Conservation (phyloP, 2,329 filamentous ascomycete genomes). For the Diaporthe helianthi region DNA sequence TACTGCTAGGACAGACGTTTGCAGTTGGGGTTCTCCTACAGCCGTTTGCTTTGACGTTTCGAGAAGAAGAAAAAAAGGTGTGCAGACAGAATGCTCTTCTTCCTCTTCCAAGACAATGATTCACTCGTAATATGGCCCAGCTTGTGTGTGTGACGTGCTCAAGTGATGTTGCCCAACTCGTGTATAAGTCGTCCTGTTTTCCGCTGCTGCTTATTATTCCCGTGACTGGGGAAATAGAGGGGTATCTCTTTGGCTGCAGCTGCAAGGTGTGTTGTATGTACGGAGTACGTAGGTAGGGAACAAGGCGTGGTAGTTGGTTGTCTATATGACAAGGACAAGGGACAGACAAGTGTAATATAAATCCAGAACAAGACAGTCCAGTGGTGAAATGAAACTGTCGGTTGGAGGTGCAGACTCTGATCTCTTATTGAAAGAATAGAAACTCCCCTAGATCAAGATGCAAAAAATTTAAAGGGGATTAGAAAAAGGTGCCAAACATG, state of each 20-base stretch:
- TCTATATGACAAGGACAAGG: not conserved
- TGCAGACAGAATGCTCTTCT: not conserved
- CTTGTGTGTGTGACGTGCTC: not conserved
- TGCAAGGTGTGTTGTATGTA: not conserved
- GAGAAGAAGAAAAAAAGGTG: not conserved
- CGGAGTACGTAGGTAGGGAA: not conserved
- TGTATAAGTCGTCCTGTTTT: slow-evolving; percentile 26
- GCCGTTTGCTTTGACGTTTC: slow-evolving; percentile 20
- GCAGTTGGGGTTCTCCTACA: not conserved
- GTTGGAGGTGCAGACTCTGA: not conserved
- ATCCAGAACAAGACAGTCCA: not conserved
- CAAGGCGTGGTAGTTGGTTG: not conserved
- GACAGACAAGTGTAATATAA: not conserved
- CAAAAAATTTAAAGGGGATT: slow-evolving; percentile 23
- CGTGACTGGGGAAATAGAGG: slow-evolving; percentile 7
- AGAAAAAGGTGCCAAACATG: slow-evolving; percentile 27
- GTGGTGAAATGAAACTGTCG: not conserved
- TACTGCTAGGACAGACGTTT: not conserved
- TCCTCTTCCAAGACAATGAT: not conserved
- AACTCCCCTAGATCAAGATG: not conserved
- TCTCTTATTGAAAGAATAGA: not conserved
- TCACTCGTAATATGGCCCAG: not conserved
- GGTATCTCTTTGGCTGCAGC: slow-evolving; percentile 8
- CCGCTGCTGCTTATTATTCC: not conserved
- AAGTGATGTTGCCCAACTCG: slow-evolving; percentile 2